Conservation (phyloP, 441 rosid genomes). For the Sinapis alba region DNA sequence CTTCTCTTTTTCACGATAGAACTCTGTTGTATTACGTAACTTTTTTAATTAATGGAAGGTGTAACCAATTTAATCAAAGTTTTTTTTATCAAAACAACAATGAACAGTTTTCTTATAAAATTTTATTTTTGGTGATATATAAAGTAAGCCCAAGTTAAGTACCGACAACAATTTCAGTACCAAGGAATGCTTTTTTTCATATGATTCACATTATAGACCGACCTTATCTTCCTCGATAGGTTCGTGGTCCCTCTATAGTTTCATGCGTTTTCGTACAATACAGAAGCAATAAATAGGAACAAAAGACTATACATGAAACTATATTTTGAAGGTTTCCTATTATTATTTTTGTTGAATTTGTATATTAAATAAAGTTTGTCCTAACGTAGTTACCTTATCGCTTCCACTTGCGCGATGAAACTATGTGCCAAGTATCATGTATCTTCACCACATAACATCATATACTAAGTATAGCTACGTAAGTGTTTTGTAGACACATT, state of each 20-base stretch:
- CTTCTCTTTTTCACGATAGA: conserved; percentile 5
- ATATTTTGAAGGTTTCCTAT: not conserved
- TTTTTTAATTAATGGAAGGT: conserved; percentile 17
- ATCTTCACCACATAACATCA: conserved; percentile 31
- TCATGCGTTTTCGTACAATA: conserved; percentile 34
- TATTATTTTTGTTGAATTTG: not conserved
- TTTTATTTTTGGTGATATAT: not conserved
- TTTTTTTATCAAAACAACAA: not conserved
- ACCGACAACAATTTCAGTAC: conserved; percentile 18
- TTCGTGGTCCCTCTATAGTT: conserved; percentile 34
- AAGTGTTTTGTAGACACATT: too few species aligned
- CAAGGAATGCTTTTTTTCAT: not conserved
- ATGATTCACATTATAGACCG: conserved; percentile 16
- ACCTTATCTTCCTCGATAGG: conserved; percentile 16
- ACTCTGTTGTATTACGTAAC: conserved; percentile 28
- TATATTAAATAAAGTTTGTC: conserved; percentile 2
- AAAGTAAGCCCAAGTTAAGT: not conserved
- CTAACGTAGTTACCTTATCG: conserved; percentile 3
- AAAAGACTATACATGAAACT: not conserved
- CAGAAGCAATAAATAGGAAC: conserved; percentile 15
- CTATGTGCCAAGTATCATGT: conserved; percentile 27
- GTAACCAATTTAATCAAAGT: not conserved
- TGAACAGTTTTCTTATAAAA: not conserved
- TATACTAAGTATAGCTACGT: not conserved
- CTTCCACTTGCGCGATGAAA: conserved; percentile 20